Base-by-base conservation (phyloP, 345 rosid species). In the Carallia pectinifolia region DNA sequence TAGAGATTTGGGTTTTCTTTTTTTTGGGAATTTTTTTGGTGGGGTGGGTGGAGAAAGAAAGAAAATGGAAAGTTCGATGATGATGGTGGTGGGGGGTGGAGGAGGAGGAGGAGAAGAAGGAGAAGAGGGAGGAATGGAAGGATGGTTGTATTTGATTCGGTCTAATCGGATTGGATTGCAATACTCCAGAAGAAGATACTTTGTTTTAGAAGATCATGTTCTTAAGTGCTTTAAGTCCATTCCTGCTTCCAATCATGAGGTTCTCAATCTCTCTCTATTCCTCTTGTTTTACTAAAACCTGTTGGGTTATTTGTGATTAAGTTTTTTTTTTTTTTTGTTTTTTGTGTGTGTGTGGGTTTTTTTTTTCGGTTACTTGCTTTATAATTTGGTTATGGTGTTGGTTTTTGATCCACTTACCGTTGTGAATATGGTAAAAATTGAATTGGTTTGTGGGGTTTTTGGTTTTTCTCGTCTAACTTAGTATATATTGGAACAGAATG, bases 111-210 rank as follows among this genome's bases (percentile, higher is more conserved):
- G 66, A 70, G 75, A 71, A 68, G 82, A 33, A 6, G 38, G 38
- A 59, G 61, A 39, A 6, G 53, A 83, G 29, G 80, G 79, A 62
- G 76, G 73, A 69, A 89, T 89, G 96, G 98, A 93, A 81, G 97
- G 98, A 0, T 93, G 98, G 98, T 76, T 93, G 77, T 81, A 91
- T 75, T 73, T 89, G 54, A 85, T 93, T 39, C 83, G 96, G 47
- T 89, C 90, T 16, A 89, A 88, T 55, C 80, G 98, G 79, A 70
- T 93, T 77, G 96, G 97, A 19, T 81, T 93, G 31, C 94, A 88
- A 77, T 89, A 85, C 84, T 93, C 97, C 16, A 83, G 88, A 65
- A 93, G 91, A 78, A 90, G 97, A 33, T 91, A 88, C 81, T 89
- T 93, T 77, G 78, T 91, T 75, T 91, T 90, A 39, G 72, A 77